These are phyloP conservation scores for Nigrospora oryzae DNA, from an alignment of 2,329 filamentous ascomycete species.

Conservation along the genomic window DNA sequence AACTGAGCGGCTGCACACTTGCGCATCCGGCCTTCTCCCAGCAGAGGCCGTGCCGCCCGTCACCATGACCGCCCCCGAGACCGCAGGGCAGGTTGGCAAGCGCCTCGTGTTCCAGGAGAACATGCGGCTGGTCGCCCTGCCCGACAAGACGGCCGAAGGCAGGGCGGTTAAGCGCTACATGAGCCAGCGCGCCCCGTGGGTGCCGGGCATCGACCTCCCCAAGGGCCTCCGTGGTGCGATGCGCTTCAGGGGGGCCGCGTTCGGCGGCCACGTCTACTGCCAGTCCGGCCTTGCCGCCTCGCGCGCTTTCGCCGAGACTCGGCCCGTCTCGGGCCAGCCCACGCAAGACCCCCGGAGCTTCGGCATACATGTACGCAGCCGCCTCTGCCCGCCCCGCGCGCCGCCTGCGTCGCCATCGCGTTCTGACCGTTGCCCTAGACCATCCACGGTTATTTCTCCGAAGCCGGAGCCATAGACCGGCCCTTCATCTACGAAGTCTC, in stretches of 20 bases:
- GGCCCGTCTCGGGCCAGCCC: constrained; percentile 9
- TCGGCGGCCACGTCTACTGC: constrained; percentile 35
- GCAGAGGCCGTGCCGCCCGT: too few relatives aligned
- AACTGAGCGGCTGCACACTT: too few relatives aligned
- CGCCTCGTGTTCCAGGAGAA: constrained; percentile 26
- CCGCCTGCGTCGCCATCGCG: background rate
- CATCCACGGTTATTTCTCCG: constrained; percentile 47
- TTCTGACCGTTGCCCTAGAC: constrained; percentile 26
- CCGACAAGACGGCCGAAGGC: constrained; percentile 9
- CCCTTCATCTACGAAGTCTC: constrained; percentile 45
- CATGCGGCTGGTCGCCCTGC: constrained; percentile 22
- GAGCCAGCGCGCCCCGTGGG: constrained; percentile 22
- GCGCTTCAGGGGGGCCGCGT: constrained; percentile 17
- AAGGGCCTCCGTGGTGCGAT: constrained; percentile 3
- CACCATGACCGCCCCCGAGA: too few relatives aligned
- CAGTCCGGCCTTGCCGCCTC: constrained; percentile 30
- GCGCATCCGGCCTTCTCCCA: too few relatives aligned
- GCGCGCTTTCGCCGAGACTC: constrained; percentile 20
- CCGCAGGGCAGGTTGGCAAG: background rate
- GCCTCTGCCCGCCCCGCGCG: constrained; percentile 1
- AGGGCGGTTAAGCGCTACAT: constrained; percentile 21
- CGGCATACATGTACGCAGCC: constrained; percentile 30
- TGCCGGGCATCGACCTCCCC: constrained; percentile 20
- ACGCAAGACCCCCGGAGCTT: constrained; percentile 10
- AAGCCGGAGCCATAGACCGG: constrained; percentile 34